Conservation (phyloP, 305 asterid species). For the Andrographis paniculata region DNA sequence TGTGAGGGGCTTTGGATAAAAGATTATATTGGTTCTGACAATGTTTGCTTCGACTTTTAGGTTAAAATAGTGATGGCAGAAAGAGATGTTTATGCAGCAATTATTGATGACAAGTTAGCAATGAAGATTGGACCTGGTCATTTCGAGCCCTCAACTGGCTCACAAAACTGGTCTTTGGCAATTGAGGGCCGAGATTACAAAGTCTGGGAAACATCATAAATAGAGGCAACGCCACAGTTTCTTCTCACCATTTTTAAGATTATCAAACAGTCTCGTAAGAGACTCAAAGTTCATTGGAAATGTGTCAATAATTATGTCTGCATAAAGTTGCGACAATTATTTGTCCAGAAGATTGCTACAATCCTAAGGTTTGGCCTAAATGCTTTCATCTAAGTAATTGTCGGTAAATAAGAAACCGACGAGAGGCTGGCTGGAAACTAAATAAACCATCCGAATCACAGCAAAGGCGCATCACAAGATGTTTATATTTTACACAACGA, state of each 20-base stretch:
- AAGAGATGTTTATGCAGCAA: conserved; percentile 87
- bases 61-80: conserved; percentile 69
- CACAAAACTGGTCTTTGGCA: conserved; percentile 58
- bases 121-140: conserved; percentile 97
- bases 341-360: background rate
- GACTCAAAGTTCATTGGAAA: background rate
- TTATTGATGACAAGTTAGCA: conserved; percentile 68
- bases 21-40: background rate
- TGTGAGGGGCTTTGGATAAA: too few relatives aligned
- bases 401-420: background rate
- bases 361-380: conserved; percentile 5
- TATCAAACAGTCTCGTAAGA: conserved; percentile 6
- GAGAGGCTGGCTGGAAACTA: conserved; percentile 6
- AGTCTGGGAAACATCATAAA: conserved; percentile 66
- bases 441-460: background rate
- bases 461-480: conserved; percentile 8
- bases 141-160: conserved; percentile 55
- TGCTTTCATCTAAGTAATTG: background rate
- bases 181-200: conserved; percentile 71
- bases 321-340: background rate
- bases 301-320: background rate
- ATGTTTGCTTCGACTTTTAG: conserved; percentile 28
- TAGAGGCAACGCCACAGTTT: background rate
- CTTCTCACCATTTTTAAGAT: background rate
- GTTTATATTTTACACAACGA: conserved; percentile 1